Evolutionary conservation across 2,329 filamentous ascomycete genomes (phyloP), one percentile per base, ranked within the genome.

Genomic region (Epicoccum nigrum): DNA sequence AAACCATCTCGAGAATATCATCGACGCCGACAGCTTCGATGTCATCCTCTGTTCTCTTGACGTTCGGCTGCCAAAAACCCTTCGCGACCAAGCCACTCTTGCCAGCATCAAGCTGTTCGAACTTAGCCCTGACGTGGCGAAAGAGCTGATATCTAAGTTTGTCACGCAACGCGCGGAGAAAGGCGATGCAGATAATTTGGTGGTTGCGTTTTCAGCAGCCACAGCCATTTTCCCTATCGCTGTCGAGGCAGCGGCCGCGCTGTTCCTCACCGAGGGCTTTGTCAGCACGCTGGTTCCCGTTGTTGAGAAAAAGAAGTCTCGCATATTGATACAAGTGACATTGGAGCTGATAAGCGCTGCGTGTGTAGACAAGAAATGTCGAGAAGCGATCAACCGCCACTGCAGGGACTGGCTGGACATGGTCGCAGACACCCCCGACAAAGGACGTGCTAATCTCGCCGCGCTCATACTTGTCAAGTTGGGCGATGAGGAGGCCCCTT

Each of bases 171-270:
- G 87, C 45, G 80, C 96, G 13, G 77, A 83, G 60, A 86, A 87
- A 57, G 86, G 86, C 44, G 93, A 88, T 19, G 90, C 92, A 58
- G 92, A 97, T 65, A 90, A 96, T 72, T 85, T 95, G 60, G 90
- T 96, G 46, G 81, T 94, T 41, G 92, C 92, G 5, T 97, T 97
- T 71, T 97, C 92, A 45, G 92, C 92, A n/a, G 91, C 92, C 5
- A 86, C 92, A 2, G 85, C 87, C 17, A 84, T 95, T 7, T 99
- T 99, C 69, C 92, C 94, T 1, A 83, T 99, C 44, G 85, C 90
- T 2, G 88, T 91, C 3, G 83, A 87, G 47, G 82, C 90, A 34
- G 90, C 87, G 2, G 82, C 90, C 3, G 81, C 86, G 52, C 79
- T 97, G 30, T 97, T 99, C 71, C 82, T 97, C 49, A 92, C 86